These are phyloP conservation scores for Eudorina sp. DNA, from an alignment of 139 green algal genomes.

Conservation along the genomic window DNA sequence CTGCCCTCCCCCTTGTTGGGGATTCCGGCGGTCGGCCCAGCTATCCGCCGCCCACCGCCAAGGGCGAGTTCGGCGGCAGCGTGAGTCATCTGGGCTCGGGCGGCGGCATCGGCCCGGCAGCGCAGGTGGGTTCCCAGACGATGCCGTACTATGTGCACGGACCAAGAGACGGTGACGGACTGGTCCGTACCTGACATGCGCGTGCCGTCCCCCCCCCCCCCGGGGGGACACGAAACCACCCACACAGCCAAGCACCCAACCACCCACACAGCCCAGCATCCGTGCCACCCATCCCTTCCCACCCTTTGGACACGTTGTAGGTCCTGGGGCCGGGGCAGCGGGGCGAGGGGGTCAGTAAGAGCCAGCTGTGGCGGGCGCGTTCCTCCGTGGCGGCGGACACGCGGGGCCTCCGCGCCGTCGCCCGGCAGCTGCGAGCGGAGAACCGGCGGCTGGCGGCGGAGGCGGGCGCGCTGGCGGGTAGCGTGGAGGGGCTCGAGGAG, in stretches of 20 bases:
- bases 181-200: background rate
- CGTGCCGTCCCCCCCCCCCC: too few species aligned
- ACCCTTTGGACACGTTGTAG: too few species aligned
- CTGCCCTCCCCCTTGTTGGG: too few species aligned
- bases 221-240: too few species aligned
- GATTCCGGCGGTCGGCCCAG: too few species aligned
- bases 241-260: too few species aligned
- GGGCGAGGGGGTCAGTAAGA: background rate
- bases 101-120: background rate
- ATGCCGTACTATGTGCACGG: too few species aligned
- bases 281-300: too few species aligned
- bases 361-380: conserved; percentile 14
- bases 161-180: too few species aligned
- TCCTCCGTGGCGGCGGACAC: conserved; percentile 9
- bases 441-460: conserved; percentile 16
- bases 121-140: too few species aligned
- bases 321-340: too few species aligned
- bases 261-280: too few species aligned
- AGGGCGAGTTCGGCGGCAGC: conserved; percentile 33
- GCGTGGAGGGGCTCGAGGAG: background rate
- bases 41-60: conserved; percentile 25
- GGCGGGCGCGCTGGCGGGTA: conserved; percentile 6
- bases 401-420: conserved; percentile 2
- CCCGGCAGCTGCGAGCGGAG: conserved; percentile 22
- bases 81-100: background rate